Evolutionary conservation across 192 early-diverging fungal species (phyloP), one percentile per base, ranked within the genome.

Genomic region (Hyaloraphidium curvatum): DNA sequence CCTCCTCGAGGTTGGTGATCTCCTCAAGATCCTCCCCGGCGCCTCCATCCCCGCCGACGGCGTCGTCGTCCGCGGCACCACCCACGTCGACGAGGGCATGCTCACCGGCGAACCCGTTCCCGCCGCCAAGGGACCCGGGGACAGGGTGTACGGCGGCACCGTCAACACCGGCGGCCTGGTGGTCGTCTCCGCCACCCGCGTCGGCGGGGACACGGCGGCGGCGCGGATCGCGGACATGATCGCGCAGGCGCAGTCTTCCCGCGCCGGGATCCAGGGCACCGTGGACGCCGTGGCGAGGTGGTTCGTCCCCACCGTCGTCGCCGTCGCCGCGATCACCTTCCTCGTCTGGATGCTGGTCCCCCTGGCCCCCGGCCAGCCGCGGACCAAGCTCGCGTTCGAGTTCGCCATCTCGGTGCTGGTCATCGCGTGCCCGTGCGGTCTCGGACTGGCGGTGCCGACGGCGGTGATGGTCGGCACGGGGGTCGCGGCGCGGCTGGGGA

Each of bases 391-490:
- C 57, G 60, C 79, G 2, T 50, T 69, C 2, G 65, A 78, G 48
- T 73, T 71, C 39, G 68, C 66, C 5, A 75, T 82, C 23, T 64
- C 79, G 17, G 73, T 81, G 1, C 40, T 82, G 28, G 79, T 82
- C 2, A 79, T 82, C 58, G 78, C 80, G 29, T 82, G 80, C 50
- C 80, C 80, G 11, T 82, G 80, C 56, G 80, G 74, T 39, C 50
- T 97, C 30, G 94, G 94, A 22, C 73, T 97, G 23, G 84, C 90
- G 37, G 91, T 88, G 1, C 94, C 94, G 4, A 97, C 94, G 0
- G 94, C 91, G 0, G 86, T 97, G 9, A 95, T 97, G 91, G 94
- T 94, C 3, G 94, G 91, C 25, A 95, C 94, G 0, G 80, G 80
- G 27, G 21, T 50, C n/a, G 21, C 7, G 3, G 80, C 80, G 11